Conservation (phyloP, 176 grass and related monocot species). For the Lolium rigidum region DNA sequence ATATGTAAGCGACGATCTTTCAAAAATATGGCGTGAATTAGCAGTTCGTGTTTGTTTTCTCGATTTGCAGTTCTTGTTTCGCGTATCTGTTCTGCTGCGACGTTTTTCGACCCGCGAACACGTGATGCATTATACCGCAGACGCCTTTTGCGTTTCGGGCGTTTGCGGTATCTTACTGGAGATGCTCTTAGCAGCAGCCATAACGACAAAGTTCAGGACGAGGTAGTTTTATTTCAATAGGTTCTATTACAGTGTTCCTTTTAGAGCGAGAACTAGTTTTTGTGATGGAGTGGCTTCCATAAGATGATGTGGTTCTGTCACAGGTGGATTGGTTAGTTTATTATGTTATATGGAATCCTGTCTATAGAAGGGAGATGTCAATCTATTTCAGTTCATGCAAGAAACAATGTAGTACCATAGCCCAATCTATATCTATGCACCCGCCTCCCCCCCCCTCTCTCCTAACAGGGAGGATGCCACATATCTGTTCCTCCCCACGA, state of each 20-base stretch:
- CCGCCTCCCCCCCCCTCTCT: background rate
- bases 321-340: constrained; percentile 25
- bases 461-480: background rate
- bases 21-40: too few species aligned
- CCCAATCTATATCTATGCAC: background rate
- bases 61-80: too few species aligned
- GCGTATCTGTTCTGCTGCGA: too few species aligned
- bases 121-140: too few species aligned
- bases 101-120: too few species aligned
- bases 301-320: background rate
- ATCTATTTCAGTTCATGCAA: constrained; percentile 13
- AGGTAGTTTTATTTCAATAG: background rate
- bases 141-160: too few species aligned
- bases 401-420: background rate
- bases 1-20: too few species aligned
- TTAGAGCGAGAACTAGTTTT: background rate
- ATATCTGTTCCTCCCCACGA: background rate
- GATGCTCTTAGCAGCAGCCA: background rate
- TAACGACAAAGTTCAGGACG: background rate
- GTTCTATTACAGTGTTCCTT: background rate
- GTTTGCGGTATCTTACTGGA: too few species aligned
- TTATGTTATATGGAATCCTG: constrained; percentile 2
- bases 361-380: background rate
- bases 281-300: constrained; percentile 18
- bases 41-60: too few species aligned